Evolutionary conservation across 331 rosid genomes (phyloP).

Genomic region (Rosa hybrid): DNA sequence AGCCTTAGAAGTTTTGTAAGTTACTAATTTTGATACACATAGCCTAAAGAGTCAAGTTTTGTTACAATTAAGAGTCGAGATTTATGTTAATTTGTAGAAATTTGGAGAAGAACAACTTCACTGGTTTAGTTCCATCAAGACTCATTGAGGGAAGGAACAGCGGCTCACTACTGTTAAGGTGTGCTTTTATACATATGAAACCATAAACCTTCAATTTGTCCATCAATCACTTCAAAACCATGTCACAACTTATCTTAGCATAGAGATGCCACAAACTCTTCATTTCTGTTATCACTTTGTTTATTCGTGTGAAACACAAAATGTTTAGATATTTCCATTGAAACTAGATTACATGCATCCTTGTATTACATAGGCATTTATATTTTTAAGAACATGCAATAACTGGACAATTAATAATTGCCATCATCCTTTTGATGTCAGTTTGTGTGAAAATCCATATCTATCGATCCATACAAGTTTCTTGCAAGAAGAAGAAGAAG

Average conservation of each 20-base stretch:
- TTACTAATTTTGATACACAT: too few species aligned
- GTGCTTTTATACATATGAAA: neutral
- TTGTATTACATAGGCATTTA: neutral
- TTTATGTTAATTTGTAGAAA: neutral
- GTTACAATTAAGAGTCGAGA: neutral
- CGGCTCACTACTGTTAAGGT: neutral
- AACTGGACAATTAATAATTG: neutral
- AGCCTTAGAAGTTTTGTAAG: too few species aligned
- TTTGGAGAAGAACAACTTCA: constrained; percentile 9
- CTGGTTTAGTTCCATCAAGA: neutral
- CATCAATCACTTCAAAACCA: neutral
- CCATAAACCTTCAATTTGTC: neutral
- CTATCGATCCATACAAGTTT: neutral
- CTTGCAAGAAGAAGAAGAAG: neutral
- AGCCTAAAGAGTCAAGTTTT: neutral
- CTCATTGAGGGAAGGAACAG: neutral
- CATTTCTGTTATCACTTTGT: neutral
- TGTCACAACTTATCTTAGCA: neutral
- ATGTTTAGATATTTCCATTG: neutral
- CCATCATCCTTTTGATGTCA: neutral
- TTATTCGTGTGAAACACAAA: neutral
- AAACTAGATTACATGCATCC: neutral
- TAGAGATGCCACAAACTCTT: neutral
- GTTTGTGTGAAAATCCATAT: neutral
- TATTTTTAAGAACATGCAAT: too few species aligned